A percentile compares a stretch with the other conserved stretches of the same genome.
phyloP scores from a whole-genome alignment of 2,329 filamentous ascomycete species.

The Ilyonectria destructans region DNA sequence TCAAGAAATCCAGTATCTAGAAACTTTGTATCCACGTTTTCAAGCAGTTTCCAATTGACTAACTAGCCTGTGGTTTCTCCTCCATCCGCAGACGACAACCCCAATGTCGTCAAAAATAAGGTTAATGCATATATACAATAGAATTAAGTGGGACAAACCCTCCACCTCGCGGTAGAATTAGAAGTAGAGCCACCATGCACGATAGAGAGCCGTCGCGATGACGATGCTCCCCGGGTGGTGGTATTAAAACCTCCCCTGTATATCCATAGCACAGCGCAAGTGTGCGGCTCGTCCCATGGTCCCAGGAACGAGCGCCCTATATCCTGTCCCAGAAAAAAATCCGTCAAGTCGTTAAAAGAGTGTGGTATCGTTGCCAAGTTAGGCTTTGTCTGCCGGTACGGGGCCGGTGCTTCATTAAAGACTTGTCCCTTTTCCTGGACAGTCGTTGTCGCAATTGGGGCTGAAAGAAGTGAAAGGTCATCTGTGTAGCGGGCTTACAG shows the following conservation, averaged over 20 bases:
- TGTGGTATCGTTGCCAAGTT: constrained; percentile 18
- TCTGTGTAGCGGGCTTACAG: constrained; percentile 45
- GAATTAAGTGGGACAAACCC: constrained; percentile 27
- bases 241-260: constrained; percentile 7
- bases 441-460: constrained; percentile 1
- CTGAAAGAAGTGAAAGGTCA: constrained; percentile 3
- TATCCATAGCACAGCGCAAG: constrained; percentile 5
- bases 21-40: background rate
- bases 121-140: constrained; percentile 29
- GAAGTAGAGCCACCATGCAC: constrained; percentile 8
- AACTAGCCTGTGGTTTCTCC: constrained; percentile 3
- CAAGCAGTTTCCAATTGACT: background rate
- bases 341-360: constrained; percentile 18
- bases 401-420: constrained; percentile 2
- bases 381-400: constrained; percentile 17
- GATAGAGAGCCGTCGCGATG: background rate
- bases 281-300: background rate
- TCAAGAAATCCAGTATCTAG: background rate
- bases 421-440: background rate
- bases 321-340: constrained; percentile 5
- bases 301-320: background rate
- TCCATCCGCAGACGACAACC: background rate
- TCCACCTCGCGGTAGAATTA: constrained; percentile 19
- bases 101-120: constrained; percentile 5
- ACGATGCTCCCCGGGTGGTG: background rate